Evolutionary conservation across 495 filamentous ascomycete genomes (phyloP).

Genomic region (Aspergillus wentii): DNA sequence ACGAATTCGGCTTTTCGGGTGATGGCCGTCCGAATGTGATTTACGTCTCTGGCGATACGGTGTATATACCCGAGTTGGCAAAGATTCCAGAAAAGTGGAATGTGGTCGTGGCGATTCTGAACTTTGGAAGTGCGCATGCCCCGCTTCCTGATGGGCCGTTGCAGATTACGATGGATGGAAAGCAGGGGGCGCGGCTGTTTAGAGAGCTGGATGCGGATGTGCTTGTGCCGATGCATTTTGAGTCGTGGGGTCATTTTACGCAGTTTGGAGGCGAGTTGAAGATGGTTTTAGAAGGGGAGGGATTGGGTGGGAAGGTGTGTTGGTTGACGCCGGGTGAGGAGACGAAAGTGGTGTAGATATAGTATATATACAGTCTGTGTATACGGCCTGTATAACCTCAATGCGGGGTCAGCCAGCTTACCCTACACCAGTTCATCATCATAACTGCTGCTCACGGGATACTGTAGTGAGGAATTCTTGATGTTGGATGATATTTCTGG

Average conservation of each 20-base stretch:
- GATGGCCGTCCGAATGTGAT: constrained; percentile 43
- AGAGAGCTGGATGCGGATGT: constrained; percentile 39
- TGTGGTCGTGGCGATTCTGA: constrained; percentile 19
- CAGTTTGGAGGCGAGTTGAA: constrained; percentile 23
- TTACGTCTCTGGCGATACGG: constrained; percentile 53
- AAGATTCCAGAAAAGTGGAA: constrained; percentile 17
- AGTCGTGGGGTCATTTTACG: constrained; percentile 47
- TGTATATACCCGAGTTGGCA: constrained; percentile 42
- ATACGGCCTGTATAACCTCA: no score
- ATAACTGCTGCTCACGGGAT: no score
- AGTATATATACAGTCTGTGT: no score
- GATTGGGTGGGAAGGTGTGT: constrained; percentile 18
- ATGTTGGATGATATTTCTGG: no score
- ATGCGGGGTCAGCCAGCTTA: no score
- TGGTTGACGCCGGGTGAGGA: no score
- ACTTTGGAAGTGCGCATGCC: constrained; percentile 24
- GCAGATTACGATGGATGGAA: constrained; percentile 49
- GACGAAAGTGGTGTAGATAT: no score
- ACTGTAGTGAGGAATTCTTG: no score
- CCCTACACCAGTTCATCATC: no score
- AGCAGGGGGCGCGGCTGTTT: constrained; percentile 34
- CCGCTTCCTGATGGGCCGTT: constrained; percentile 23
- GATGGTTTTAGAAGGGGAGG: constrained; percentile 20
- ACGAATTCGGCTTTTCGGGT: constrained; percentile 31
- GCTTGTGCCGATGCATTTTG: constrained; percentile 50